Percentiles rank a stretch among this genome's conserved stretches.
phyloP scores from a whole-genome alignment of 2,329 filamentous ascomycete genomes.

The Cercospora citrullina region DNA sequence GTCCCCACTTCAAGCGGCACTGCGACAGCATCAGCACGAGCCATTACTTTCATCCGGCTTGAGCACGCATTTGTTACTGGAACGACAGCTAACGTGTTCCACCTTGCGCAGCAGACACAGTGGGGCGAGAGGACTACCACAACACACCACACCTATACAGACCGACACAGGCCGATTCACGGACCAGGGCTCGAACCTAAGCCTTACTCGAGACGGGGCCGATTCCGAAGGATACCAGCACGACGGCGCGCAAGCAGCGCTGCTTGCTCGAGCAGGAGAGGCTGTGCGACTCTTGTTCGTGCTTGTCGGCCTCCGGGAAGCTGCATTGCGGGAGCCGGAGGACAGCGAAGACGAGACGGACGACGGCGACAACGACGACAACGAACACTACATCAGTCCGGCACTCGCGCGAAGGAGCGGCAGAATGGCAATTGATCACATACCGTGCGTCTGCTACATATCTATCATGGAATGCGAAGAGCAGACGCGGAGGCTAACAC shows the following conservation, averaged over 20 bases:
- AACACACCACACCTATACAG: not conserved
- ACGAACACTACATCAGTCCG: slow-evolving; percentile 1
- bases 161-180: not conserved
- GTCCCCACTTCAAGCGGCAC: slow-evolving; percentile 6
- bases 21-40: slow-evolving; percentile 5
- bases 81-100: slow-evolving; percentile 1
- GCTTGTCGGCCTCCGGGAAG: not conserved
- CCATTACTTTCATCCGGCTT: not conserved
- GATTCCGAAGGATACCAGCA: not conserved
- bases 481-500: slow-evolving; percentile 9
- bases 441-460: slow-evolving; percentile 25
- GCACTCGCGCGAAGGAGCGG: slow-evolving; percentile 1
- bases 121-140: not conserved
- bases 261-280: not conserved
- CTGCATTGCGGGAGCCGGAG: not conserved
- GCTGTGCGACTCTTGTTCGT: not conserved
- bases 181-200: not conserved
- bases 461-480: not conserved
- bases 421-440: slow-evolving; percentile 37
- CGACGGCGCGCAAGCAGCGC: not conserved
- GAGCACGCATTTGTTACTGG: not conserved
- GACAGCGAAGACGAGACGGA: slow-evolving; percentile 5
- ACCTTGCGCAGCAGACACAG: slow-evolving; percentile 5
- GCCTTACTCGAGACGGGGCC: not conserved
- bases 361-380: not conserved